A percentile compares a stretch with the other conserved stretches of the same genome.
phyloP scores from a whole-genome alignment of 2,329 filamentous ascomycete species.

The Myriosclerotinia curreyana region DNA sequence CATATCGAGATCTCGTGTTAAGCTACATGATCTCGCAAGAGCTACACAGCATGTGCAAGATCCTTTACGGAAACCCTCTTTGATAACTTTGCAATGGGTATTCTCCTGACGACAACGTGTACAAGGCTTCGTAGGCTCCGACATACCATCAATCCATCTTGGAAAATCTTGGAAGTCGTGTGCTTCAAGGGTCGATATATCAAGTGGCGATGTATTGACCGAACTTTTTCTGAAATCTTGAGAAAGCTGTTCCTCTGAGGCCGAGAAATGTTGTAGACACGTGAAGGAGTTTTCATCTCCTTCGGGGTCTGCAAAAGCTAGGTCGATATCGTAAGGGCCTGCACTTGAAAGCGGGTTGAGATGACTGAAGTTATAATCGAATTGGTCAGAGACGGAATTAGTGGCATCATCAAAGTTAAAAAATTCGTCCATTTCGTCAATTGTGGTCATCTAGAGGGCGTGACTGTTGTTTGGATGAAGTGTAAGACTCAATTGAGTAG shows the following conservation, averaged over 20 bases:
- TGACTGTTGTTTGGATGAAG: neutral
- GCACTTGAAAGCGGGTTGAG: slow-evolving; percentile 22
- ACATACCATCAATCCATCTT: slow-evolving; percentile 38
- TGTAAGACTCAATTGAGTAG: neutral
- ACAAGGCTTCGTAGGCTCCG: slow-evolving; percentile 45
- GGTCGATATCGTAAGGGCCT: slow-evolving; percentile 46
- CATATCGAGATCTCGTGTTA: slow-evolving; percentile 41
- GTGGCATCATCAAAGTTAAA: slow-evolving; percentile 57
- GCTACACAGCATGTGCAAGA: slow-evolving; percentile 63
- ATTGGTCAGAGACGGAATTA: slow-evolving; percentile 22
- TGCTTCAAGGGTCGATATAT: slow-evolving; percentile 41
- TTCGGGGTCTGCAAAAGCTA: slow-evolving; percentile 54
- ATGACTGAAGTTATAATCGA: slow-evolving; percentile 11
- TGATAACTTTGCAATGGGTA: slow-evolving; percentile 59
- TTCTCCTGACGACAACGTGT: slow-evolving; percentile 50
- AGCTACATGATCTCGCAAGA: slow-evolving; percentile 56
- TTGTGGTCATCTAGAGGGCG: slow-evolving; percentile 42
- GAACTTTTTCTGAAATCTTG: slow-evolving; percentile 34
- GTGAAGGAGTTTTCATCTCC: slow-evolving; percentile 59
- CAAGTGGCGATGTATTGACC: slow-evolving; percentile 32
- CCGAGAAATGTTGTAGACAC: slow-evolving; percentile 56
- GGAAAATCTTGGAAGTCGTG: slow-evolving; percentile 45
- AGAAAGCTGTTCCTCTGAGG: slow-evolving; percentile 39
- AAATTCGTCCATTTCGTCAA: slow-evolving; percentile 55
- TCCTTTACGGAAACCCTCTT: slow-evolving; percentile 57